These are phyloP conservation scores for Coleophoma crateriformis DNA, from an alignment of 2,329 filamentous ascomycete genomes.

Conservation along the genomic window DNA sequence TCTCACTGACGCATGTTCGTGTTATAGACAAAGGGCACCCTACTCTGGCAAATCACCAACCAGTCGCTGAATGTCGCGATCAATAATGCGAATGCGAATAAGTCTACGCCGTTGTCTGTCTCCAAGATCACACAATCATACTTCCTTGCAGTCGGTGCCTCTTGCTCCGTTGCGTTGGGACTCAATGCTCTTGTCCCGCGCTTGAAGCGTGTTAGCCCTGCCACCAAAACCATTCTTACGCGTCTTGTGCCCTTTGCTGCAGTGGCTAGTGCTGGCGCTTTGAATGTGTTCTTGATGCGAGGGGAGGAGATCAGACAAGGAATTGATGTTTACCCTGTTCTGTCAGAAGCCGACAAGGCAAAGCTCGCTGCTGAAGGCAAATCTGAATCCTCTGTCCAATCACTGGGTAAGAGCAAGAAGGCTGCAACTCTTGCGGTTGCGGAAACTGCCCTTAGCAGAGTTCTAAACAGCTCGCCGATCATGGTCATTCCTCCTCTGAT, in stretches of 20 bases:
- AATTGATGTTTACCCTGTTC: conserved; percentile 85
- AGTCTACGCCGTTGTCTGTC: conserved; percentile 81
- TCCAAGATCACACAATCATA: conserved; percentile 84
- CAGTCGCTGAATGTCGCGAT: conserved; percentile 98
- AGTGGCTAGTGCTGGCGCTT: conserved; percentile 80
- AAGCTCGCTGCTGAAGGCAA: conserved; percentile 50
- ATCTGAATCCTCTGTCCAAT: conserved; percentile 59
- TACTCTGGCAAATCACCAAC: conserved; percentile 93
- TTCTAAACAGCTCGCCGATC: conserved; percentile 91
- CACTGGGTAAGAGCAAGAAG: conserved; percentile 79
- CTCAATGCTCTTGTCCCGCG: conserved; percentile 87
- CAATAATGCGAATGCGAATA: conserved; percentile 97
- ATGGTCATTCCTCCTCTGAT: conserved; percentile 93
- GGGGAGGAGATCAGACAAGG: conserved; percentile 90
- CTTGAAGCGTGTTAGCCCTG: conserved; percentile 69
- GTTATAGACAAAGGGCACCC: conserved; percentile 67
- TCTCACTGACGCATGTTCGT: not conserved
- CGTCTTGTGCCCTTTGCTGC: conserved; percentile 96
- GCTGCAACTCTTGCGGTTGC: conserved; percentile 85
- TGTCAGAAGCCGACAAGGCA: conserved; percentile 63
- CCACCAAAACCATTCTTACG: conserved; percentile 68
- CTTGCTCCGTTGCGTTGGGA: conserved; percentile 87
- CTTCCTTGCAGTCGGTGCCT: conserved; percentile 84
- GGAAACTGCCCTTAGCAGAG: conserved; percentile 86
- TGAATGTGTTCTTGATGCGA: conserved; percentile 98